A percentile compares a stretch with the other conserved stretches of the same genome.
Conservation (phyloP, 192 early-diverging fungal genomes). For the Linnemannia schmuckeri region DNA sequence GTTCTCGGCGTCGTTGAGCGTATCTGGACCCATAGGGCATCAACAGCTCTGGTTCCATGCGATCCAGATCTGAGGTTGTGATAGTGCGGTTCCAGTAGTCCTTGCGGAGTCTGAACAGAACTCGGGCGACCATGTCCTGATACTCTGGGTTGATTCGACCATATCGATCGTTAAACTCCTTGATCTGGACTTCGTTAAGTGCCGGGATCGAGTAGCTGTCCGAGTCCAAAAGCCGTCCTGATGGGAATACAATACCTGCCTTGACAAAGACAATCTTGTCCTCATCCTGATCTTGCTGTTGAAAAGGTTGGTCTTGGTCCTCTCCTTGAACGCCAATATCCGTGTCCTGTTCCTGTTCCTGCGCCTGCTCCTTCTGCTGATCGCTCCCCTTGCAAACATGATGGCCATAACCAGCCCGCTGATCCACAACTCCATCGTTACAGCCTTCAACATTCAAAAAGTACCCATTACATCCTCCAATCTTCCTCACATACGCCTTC, state of each 20-base stretch:
- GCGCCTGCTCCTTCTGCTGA: not conserved
- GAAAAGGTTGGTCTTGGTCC: not conserved
- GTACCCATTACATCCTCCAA: not conserved
- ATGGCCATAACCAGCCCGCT: not conserved
- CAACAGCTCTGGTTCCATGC: not conserved
- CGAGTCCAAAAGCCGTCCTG: not conserved
- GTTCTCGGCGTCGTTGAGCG: not conserved
- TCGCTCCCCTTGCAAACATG: not conserved
- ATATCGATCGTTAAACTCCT: conserved; percentile 7
- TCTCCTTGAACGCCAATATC: not conserved
- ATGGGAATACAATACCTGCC: not conserved
- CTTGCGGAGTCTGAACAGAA: conserved; percentile 14
- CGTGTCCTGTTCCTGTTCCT: not conserved
- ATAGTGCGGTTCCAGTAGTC: conserved; percentile 15
- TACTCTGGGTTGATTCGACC: not conserved
- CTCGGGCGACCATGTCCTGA: conserved; percentile 29
- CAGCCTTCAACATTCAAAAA: not conserved
- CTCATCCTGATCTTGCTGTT: not conserved
- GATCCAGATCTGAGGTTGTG: not conserved
- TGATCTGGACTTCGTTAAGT: not conserved
- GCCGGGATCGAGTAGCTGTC: conserved; percentile 10
- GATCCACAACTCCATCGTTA: not conserved
- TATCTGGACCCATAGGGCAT: conserved; percentile 10
- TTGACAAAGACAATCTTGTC: not conserved
- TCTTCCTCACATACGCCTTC: not conserved